Evolutionary conservation across 169 alveolate species (phyloP).

Genomic region (Sarcocystis neurona): DNA sequence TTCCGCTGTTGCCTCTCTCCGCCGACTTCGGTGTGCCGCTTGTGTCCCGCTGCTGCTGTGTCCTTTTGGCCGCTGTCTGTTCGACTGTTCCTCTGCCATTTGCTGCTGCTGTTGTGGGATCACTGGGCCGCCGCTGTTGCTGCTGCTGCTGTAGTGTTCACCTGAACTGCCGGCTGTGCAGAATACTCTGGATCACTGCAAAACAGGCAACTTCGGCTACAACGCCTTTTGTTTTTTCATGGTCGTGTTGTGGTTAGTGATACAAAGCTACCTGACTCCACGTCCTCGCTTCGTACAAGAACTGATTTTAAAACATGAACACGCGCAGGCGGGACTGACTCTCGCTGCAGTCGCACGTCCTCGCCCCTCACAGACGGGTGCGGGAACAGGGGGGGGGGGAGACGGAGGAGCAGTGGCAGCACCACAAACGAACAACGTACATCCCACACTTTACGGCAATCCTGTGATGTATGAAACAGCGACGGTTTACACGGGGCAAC

Average conservation of each 20-base stretch:
- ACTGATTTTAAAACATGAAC: constrained; percentile 6
- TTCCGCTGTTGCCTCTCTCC: background rate
- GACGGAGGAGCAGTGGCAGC: too few species aligned
- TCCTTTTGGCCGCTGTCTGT: background rate
- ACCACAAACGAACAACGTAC: too few species aligned
- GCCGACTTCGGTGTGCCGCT: background rate
- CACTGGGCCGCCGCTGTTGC: background rate
- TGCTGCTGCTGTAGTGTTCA: too few species aligned
- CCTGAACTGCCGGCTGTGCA: too few species aligned
- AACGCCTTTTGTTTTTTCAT: constrained; percentile 37
- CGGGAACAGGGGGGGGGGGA: background rate
- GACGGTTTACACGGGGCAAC: background rate
- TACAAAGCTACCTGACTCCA: constrained; percentile 36
- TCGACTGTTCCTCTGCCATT: background rate
- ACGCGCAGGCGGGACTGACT: constrained; percentile 13
- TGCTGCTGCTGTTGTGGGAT: background rate
- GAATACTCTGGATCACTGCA: too few species aligned
- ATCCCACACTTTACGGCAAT: constrained; percentile 29
- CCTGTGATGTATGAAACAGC: constrained; percentile 22
- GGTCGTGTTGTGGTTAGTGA: constrained; percentile 2
- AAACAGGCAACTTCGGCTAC: constrained; percentile 28
- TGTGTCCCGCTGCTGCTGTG: background rate
- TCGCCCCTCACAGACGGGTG: background rate
- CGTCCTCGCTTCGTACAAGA: constrained; percentile 22
- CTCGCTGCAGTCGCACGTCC: background rate